Evolutionary conservation across 106 monocot species (phyloP), one percentile per base, ranked within the genome.

Genomic region (Platanthera guangdongensis): DNA sequence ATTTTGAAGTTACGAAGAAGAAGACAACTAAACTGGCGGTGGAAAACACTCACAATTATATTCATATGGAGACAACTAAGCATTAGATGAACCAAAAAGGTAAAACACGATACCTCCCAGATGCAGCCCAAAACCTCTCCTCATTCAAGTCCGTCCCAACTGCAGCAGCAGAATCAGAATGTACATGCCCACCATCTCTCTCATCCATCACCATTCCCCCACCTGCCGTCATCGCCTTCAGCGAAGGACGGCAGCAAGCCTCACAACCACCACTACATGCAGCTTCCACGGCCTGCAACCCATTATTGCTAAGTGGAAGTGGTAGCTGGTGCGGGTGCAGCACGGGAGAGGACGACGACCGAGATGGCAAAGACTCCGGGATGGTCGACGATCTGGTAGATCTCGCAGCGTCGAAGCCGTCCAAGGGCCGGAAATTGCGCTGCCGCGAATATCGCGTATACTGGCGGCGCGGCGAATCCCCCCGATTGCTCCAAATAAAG

Each of bases 321-420:
- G 87, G 84, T 9, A 87, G 81, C 50, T 83, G 86, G 25, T 54
- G 68, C 2, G 86, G 80, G 11, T 50, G 75, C 45, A 59, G 65
- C 74, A 73, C 79, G 5, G 82, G 77, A 22, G 82, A 55, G 19
- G 86, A 80, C 47, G 81, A 79, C 30, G 79, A 79, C 59, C 72
- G 49, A 30, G 5, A 12, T 1, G 76, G 71, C 3, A 25, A 12
- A 47, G 15, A 77, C 39, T 80, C 80, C 45, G 72, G 46, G 57
- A 9, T 54, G 75, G 73, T 75, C 5, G 12, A 50, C 3, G 64
- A 76, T 6, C 83, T 50, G 8, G 79, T 79, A 8, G 81, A 81
- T 2, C 15, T 32, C 9, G 16, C 19, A 22, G 71, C 47, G 47
- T 68, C 53, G 50, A 59, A 7, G 68, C 77, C 84, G 11, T 4